These are phyloP conservation scores for Teunomyces funiuensis DNA, from an alignment of 805 yeast species.

Conservation along the genomic window DNA sequence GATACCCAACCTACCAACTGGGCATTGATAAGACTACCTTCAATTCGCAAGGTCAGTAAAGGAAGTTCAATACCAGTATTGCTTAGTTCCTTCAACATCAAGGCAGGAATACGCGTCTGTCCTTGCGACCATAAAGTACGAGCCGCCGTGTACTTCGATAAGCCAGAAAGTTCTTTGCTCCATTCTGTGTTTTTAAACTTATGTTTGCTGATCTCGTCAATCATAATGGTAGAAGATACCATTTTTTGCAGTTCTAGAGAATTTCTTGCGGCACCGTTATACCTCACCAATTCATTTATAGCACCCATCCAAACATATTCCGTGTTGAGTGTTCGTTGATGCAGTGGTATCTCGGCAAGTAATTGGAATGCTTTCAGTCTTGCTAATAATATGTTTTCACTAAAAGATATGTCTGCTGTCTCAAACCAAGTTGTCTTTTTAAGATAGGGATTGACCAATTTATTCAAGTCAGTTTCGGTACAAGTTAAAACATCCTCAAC, in stretches of 20 bases:
- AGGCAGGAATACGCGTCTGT: slow-evolving; percentile 56
- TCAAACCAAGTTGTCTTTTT: slow-evolving; percentile 38
- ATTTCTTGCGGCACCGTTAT: slow-evolving; percentile 41
- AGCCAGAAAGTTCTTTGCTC: slow-evolving; percentile 10
- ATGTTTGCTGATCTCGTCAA: slow-evolving; percentile 37
- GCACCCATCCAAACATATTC: slow-evolving; percentile 20
- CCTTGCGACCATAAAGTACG: slow-evolving; percentile 64
- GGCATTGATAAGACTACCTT: slow-evolving; percentile 29
- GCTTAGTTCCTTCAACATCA: slow-evolving; percentile 41
- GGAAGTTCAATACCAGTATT: slow-evolving; percentile 13
- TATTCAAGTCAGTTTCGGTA: slow-evolving; percentile 9
- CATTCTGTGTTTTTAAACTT: slow-evolving; percentile 11
- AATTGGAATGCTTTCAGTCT: slow-evolving; percentile 40
- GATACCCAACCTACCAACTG: slow-evolving; percentile 69
- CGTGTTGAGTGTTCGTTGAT: not conserved
- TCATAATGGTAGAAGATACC: slow-evolving; percentile 47
- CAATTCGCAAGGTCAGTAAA: slow-evolving; percentile 17
- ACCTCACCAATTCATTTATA: slow-evolving; percentile 40
- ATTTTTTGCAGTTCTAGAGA: slow-evolving; percentile 46
- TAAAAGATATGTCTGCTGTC: slow-evolving; percentile 28
- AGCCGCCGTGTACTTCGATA: slow-evolving; percentile 52
- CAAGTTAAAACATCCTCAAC: slow-evolving; percentile 16
- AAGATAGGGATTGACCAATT: slow-evolving; percentile 13
- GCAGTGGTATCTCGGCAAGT: slow-evolving; percentile 11
- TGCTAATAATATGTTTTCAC: slow-evolving; percentile 46